Base-by-base conservation (phyloP, 2,329 filamentous ascomycete species). In the Gaeumannomyces sp. region DNA sequence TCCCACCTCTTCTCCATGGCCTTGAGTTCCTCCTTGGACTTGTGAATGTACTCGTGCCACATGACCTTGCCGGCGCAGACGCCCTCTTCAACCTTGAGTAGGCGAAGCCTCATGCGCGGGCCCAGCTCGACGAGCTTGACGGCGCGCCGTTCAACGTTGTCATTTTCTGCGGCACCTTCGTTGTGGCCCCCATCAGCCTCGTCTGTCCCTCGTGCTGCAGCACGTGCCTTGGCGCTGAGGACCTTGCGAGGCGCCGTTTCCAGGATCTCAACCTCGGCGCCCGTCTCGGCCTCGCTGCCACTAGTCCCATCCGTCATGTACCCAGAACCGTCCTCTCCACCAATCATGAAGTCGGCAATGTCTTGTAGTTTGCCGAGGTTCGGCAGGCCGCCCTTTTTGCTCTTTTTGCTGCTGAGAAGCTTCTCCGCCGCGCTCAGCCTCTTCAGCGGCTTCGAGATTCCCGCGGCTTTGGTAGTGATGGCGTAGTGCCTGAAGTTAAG, bases 61-160 rank as follows among this genome's bases (percentile, higher is more conserved):
- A 99, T 91, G 65, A 97, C 85, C 75, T 92, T 95, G 62, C 95
- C 95, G 31, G 85, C 84, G 72, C 93, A 97, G 8, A 98, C 78
- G 1, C 94, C 95, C 71, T 99, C 95, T 74, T 99, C 95, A 5
- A 99, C 93, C 79, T 99, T 99, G 64, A 92, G 93, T 77, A 99
- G 81, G 38, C 94, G 87, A 57, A 99, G 79, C 67, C 86, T 89
- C 90, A 99, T 89, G 64, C 95, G 87, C 1, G 95, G 95, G 0
- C 95, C 95, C 0, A 99, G 80, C 77, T 99, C 95, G 4, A 96
- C 89, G 8, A 99, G 81, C 75, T 96, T 97, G 28, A 99, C 91
- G 0, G 91, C 93, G 59, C 92, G 87, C 71, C 92, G 91, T 77
- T 97, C 91, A 8, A 96, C 89, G 35, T 81, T 81, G 67, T 82